These are phyloP conservation scores for Penicillium vulpinum DNA, from an alignment of 2,329 filamentous ascomycete genomes.

Conservation along the genomic window DNA sequence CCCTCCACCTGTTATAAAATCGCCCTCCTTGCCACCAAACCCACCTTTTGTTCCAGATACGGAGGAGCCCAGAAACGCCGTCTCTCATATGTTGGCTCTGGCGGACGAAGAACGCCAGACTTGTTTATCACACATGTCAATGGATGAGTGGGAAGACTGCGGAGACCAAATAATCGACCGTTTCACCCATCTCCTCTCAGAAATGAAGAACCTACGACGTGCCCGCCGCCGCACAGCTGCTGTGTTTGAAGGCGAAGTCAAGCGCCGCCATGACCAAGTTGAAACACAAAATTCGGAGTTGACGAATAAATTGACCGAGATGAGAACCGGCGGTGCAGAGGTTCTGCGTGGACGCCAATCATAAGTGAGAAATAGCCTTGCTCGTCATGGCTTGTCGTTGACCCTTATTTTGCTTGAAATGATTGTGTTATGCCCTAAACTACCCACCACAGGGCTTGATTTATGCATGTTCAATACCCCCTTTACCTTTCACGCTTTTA, in stretches of 20 bases:
- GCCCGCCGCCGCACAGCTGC: slow-evolving; percentile 55
- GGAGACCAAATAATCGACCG: slow-evolving; percentile 61
- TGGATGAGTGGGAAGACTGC: slow-evolving; percentile 62
- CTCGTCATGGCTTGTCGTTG: not conserved
- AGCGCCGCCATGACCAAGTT: slow-evolving; percentile 53
- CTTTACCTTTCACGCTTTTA: not conserved
- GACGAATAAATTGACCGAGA: slow-evolving; percentile 51
- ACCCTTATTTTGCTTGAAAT: slow-evolving; percentile 3
- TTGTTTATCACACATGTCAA: slow-evolving; percentile 55
- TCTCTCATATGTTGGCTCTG: slow-evolving; percentile 39
- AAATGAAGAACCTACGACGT: slow-evolving; percentile 54
- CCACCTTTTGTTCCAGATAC: slow-evolving; percentile 18
- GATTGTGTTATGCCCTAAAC: not conserved
- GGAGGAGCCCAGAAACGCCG: slow-evolving; percentile 35
- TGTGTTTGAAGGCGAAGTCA: slow-evolving; percentile 57
- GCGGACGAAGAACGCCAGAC: slow-evolving; percentile 43
- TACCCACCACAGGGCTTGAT: not conserved
- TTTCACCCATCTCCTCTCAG: slow-evolving; percentile 53
- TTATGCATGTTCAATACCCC: slow-evolving; percentile 18
- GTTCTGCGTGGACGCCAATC: slow-evolving; percentile 49
- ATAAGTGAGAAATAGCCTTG: slow-evolving; percentile 13
- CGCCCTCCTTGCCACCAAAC: slow-evolving; percentile 21
- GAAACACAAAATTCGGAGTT: slow-evolving; percentile 52
- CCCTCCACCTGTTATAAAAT: slow-evolving; percentile 25
- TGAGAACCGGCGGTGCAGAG: slow-evolving; percentile 56